Base-by-base conservation (phyloP, 2,329 filamentous ascomycete genomes). In the Colletotrichum tofieldiae region DNA sequence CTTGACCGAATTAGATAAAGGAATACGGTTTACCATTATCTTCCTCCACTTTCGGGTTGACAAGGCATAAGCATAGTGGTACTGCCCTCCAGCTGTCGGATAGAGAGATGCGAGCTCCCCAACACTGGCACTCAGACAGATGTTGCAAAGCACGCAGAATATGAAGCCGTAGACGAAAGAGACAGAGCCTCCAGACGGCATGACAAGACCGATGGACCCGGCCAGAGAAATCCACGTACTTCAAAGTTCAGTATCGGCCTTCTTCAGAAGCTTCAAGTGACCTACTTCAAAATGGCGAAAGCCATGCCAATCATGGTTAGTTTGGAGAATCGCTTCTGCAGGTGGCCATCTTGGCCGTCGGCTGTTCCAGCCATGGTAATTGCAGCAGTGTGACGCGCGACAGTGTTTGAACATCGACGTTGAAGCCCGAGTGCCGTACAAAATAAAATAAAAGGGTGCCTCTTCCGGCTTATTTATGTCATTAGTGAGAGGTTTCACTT, bases 81-180 rank as follows among this genome's bases (percentile, higher is more conserved):
- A 86, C 56, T 86, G 84, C 0, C 85, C 84, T 9, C 84, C 84
- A 0, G 84, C 83, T 0, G 84, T 86, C 0, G 84, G 85, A 82
- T 84, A 86, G 54, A 86, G 82, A 2, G 83, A 81, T 0, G 82
- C 80, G 3, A 86, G 75, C 68, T 86, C 84, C 1, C 82, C 85
- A 5, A 86, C 75, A 35, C 83, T 85, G 0, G 83, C 80, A 0
- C 81, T 81, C 1, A 86, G 77, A 8, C 81, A 81, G 11, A 86
- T 78, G 70, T 84, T 85, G 75, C 84, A 85, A 5, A 85, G 41
- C 11, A 85, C 82, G 71, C 83, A 85, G 75, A 86, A 84, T 60
- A 86, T 77, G 71, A 86, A 86, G 3, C 84, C 84, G 71, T 86
- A 86, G 0, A 86, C 61, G 52, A 85, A 82, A 0, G 83, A 79